Percentiles rank a stretch among this genome's conserved stretches.
Evolutionary conservation across 108 stramenopile species (phyloP).

Genomic region (Nitzschia palea): DNA sequence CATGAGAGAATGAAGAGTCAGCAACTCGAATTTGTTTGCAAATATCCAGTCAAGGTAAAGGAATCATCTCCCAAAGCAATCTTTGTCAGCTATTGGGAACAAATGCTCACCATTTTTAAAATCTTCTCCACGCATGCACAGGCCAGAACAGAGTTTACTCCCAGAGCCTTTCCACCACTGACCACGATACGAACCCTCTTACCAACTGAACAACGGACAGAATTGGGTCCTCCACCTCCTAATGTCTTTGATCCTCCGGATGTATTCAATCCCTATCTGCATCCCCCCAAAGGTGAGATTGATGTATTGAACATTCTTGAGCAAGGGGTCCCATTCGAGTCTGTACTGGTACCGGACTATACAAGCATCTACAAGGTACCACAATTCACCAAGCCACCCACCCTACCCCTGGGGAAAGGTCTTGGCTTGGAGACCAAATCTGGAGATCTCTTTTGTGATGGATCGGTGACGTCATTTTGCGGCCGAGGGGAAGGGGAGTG

Average conservation of each 20-base stretch:
- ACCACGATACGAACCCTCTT: slow-evolving; percentile 58
- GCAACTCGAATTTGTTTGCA: slow-evolving; percentile 20
- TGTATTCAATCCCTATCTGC: slow-evolving; percentile 45
- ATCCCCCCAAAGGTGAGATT: slow-evolving; percentile 55
- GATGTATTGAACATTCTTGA: slow-evolving; percentile 69
- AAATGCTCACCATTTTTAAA: neutral
- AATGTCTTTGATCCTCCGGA: slow-evolving; percentile 58
- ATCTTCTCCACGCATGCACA: slow-evolving; percentile 3
- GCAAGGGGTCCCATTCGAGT: slow-evolving; percentile 20
- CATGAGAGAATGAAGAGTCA: neutral
- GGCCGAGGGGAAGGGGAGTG: slow-evolving; percentile 13
- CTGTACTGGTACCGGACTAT: slow-evolving; percentile 18
- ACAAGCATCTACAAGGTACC: slow-evolving; percentile 16
- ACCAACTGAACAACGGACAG: neutral
- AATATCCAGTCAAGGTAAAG: slow-evolving; percentile 27
- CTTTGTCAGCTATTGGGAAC: slow-evolving; percentile 45
- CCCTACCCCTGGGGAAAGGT: slow-evolving; percentile 20
- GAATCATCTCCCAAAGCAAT: slow-evolving; percentile 52
- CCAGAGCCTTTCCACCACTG: slow-evolving; percentile 53
- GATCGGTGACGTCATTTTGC: slow-evolving; percentile 55
- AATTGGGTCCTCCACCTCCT: slow-evolving; percentile 6
- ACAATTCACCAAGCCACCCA: slow-evolving; percentile 10
- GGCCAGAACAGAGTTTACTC: slow-evolving; percentile 65
- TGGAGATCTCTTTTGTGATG: slow-evolving; percentile 67
- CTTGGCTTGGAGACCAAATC: slow-evolving; percentile 17